Base-by-base conservation (phyloP, 441 rosid species). In the Pelargonium fulgidum region DNA sequence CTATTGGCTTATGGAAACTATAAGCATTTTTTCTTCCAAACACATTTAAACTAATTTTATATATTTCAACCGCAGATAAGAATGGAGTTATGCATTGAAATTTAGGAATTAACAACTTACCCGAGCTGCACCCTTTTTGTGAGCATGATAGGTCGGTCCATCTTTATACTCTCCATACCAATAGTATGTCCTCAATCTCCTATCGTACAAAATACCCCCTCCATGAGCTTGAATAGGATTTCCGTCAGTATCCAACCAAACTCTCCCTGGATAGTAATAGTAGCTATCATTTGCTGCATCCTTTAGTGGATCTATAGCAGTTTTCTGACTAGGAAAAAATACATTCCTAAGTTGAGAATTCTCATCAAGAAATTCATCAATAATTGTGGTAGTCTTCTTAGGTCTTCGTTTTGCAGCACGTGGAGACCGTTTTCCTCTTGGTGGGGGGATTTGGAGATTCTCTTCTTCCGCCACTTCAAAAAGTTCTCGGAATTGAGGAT, bases 121-220 rank as follows among this genome's bases (percentile, higher is more conserved):
- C 84, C 98, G 76, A 12, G 96, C 96, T 20, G 97, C 82, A 63
- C 89, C 98, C 70, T 80, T 89, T 69, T 85, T 89, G 75, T 89
- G 93, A 65, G 91, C 83, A 72, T 76, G 90, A 72, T 89, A 93
- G 41, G 97, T 91, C 3, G 91, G 95, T 70, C 97, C 97, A 75
- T 93, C 95, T 82, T 93, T 91, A 75, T 87, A 93, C 78, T 91
- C 97, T 64, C 95, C 98, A 73, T 93, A 93, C 97, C 97, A 93
- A 71, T 84, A 93, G 77, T 93, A 87, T 1, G 80, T 89, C 42
- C 67, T 72, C 1, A 93, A 89, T 42, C 63, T 81, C 66, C 81
- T 84, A 56, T 93, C 95, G 33, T 76, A 84, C 7, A 93, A 64
- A 67, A 91, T 77, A 66, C 92, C 93, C 26, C 95, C 97, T 62